Evolutionary conservation across 345 rosid genomes (phyloP), one percentile per base, ranked within the genome.

Genomic region (Gossypioides kirkii): DNA sequence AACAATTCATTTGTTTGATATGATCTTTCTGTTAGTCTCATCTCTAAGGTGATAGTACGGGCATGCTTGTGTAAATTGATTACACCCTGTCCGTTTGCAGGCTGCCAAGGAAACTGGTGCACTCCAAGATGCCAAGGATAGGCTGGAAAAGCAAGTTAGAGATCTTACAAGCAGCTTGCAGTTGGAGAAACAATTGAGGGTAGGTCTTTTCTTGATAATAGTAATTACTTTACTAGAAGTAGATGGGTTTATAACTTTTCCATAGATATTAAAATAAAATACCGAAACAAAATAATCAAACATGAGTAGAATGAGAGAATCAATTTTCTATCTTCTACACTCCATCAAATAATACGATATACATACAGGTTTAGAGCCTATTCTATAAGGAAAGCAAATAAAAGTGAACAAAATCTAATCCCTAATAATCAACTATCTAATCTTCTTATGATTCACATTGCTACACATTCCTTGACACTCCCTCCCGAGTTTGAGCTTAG

Each of bases 41-140:
- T 32, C 16, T 56, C 18, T 55, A 8, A 64, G 53, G 52, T 65
- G 52, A 71, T 55, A 58, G 26, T 55, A 20, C 38, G 32, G 26
- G n/a, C 23, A 45, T 67, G 50, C 50, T 41, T 12, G 45, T 63
- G 53, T 69, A 20, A 25, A 23, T 46, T 54, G 42, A 26, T 59
- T 70, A 59, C 78, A 32, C 70, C 73, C 43, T 72, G 69, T 73
- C 62, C 79, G 43, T 32, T 49, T 78, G 73, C 81, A 95, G 99
- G 96, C 99, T 81, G 97, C 99, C 50, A 91, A 84, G 83, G 98
- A 95, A 86, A 87, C 96, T 28, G 96, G 96, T 71, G 99, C 93
- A 73, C 99, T 95, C 78, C 94, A 91, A 83, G 98, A 88, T 72
- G 99, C 96, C 78, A 95, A 95, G 77, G 86, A 75, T 80, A 88